These are phyloP conservation scores for Inosperma sp. DNA, from an alignment of 768 basidiomycete genomes.

Conservation along the genomic window DNA sequence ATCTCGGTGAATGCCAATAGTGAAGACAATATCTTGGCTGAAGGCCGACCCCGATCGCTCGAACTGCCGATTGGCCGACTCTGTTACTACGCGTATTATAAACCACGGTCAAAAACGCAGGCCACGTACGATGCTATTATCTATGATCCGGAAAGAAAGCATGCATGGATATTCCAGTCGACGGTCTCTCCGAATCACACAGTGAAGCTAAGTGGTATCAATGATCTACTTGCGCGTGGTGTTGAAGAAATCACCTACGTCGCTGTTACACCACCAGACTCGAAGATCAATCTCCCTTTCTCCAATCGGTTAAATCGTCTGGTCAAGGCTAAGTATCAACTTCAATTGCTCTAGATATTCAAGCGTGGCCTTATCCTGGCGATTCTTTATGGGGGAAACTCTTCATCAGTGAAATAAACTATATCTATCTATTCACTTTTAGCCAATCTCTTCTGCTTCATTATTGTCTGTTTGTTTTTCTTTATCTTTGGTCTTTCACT, in stretches of 20 bases:
- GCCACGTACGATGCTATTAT: no score
- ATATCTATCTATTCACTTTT: no score
- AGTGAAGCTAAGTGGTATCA: not conserved
- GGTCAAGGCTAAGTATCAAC: no score
- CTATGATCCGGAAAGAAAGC: not conserved
- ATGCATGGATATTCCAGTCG: not conserved
- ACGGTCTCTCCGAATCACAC: not conserved
- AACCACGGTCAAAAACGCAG: no score
- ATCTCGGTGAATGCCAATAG: not conserved
- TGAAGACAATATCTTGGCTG: not conserved
- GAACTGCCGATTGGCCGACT: not conserved
- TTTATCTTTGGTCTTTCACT: no score
- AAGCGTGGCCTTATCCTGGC: no score
- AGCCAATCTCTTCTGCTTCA: not conserved
- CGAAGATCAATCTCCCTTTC: not conserved
- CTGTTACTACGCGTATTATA: no score
- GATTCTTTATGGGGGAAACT: no score
- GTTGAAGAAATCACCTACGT: not conserved
- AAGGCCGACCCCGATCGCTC: not conserved
- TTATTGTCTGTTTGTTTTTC: no score
- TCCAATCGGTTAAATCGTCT: no score
- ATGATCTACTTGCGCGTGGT: not conserved
- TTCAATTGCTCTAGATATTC: no score
- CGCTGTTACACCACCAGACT: not conserved
- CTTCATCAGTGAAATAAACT: no score